A percentile compares a stretch with the other conserved stretches of the same genome.
Conservation (phyloP, 805 yeast genomes). For the Metschnikowia bowlesiae region DNA sequence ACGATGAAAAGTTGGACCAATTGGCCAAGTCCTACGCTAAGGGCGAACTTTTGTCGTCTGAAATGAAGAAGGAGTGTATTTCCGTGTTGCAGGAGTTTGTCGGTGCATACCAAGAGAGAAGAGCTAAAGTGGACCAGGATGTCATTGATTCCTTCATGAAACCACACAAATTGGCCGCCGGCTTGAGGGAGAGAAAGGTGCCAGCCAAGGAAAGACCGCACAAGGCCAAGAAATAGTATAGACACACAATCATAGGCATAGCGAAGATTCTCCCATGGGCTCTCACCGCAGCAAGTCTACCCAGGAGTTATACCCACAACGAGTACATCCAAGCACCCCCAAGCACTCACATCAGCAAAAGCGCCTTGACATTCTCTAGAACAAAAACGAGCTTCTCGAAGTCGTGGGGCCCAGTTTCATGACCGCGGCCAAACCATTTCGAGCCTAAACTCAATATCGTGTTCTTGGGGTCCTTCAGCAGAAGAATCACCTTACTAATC, state of each 20-base stretch:
- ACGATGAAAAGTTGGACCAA: slow-evolving; percentile 69
- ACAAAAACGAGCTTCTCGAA: slow-evolving; percentile 45
- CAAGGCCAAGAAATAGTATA: slow-evolving; percentile 33
- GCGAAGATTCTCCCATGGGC: too few relatives aligned
- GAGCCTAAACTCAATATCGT: slow-evolving; percentile 44
- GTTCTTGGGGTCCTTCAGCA: slow-evolving; percentile 31
- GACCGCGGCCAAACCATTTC: slow-evolving; percentile 42
- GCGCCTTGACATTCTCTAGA: slow-evolving; percentile 23
- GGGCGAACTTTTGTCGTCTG: slow-evolving; percentile 88
- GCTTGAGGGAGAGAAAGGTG: slow-evolving; percentile 67
- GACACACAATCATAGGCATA: not conserved
- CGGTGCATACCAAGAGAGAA: slow-evolving; percentile 72
- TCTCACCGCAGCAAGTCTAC: too few relatives aligned
- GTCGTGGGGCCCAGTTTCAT: slow-evolving; percentile 28
- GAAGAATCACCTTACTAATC: slow-evolving; percentile 39
- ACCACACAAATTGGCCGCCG: slow-evolving; percentile 77
- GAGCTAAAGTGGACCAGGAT: slow-evolving; percentile 61
- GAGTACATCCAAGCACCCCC: too few relatives aligned
- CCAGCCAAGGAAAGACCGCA: slow-evolving; percentile 53
- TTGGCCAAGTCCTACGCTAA: slow-evolving; percentile 61
- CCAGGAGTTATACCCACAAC: too few relatives aligned
- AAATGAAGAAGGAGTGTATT: slow-evolving; percentile 84
- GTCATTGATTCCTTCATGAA: slow-evolving; percentile 68
- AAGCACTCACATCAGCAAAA: not conserved
- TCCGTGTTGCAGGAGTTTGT: slow-evolving; percentile 77